Conservation (phyloP, 768 basidiomycete genomes). For the Hericium alpestre region DNA sequence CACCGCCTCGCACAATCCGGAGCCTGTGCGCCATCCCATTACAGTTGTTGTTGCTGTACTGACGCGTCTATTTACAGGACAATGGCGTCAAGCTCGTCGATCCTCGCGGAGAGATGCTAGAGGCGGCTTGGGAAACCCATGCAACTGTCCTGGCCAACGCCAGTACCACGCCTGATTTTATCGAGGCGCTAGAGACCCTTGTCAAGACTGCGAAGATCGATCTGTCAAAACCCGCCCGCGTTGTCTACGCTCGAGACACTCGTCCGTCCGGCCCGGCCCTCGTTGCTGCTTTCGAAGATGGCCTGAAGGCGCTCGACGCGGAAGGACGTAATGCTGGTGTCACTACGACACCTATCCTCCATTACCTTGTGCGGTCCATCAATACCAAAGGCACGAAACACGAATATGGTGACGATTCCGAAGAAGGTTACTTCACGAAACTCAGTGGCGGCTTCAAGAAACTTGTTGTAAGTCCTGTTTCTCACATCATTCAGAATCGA, state of each 20-base stretch:
- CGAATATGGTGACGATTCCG: slow-evolving; percentile 69
- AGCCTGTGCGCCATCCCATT: slow-evolving; percentile 44
- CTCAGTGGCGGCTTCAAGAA: slow-evolving; percentile 75
- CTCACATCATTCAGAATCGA: background rate
- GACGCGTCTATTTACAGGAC: slow-evolving; percentile 43
- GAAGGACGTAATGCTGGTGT: slow-evolving; percentile 68
- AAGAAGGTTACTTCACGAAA: slow-evolving; percentile 78
- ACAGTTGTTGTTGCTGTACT: slow-evolving; percentile 4
- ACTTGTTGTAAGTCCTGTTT: slow-evolving; percentile 55
- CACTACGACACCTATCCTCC: slow-evolving; percentile 89
- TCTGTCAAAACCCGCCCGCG: slow-evolving; percentile 61
- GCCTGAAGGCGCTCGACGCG: slow-evolving; percentile 63
- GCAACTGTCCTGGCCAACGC: slow-evolving; percentile 86
- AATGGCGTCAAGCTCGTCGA: slow-evolving; percentile 99
- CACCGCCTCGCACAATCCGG: slow-evolving; percentile 99
- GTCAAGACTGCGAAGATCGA: slow-evolving; percentile 64
- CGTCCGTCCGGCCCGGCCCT: slow-evolving; percentile 77
- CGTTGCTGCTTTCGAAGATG: slow-evolving; percentile 70
- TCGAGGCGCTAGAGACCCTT: slow-evolving; percentile 51
- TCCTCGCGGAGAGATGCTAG: slow-evolving; percentile 94
- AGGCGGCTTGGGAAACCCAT: slow-evolving; percentile 82
- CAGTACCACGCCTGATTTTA: slow-evolving; percentile 58
- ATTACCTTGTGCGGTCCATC: slow-evolving; percentile 84
- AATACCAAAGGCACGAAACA: slow-evolving; percentile 78
- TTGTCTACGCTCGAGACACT: slow-evolving; percentile 90